Conservation (phyloP, 139 green algal species). For the Pedinophyceae sp. region DNA sequence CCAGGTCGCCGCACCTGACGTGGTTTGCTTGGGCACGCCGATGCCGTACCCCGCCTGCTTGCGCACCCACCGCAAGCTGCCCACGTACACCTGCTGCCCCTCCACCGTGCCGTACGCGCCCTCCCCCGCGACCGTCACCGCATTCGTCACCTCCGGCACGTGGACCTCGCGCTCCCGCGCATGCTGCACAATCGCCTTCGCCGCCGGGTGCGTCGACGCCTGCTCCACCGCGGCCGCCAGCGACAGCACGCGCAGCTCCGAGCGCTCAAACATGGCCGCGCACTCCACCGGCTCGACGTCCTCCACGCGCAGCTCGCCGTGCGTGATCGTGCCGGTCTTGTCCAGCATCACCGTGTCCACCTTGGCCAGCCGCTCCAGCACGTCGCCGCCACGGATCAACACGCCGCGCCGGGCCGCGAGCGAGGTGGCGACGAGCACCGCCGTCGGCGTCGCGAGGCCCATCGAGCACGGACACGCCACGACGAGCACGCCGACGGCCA, state of each 20-base stretch:
- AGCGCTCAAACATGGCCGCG: too few species aligned
- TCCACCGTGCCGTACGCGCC: neutral
- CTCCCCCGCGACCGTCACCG: slow-evolving; percentile 2
- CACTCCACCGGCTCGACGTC: too few species aligned
- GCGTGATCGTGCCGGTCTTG: slow-evolving; percentile 94
- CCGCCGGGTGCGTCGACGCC: slow-evolving; percentile 63
- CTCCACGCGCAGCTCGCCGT: slow-evolving; percentile 23
- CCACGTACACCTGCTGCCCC: neutral
- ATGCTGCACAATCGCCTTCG: slow-evolving; percentile 39
- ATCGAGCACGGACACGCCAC: slow-evolving; percentile 92
- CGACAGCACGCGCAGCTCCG: slow-evolving; percentile 27
- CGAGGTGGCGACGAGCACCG: slow-evolving; percentile 67
- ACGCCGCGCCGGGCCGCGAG: slow-evolving; percentile 57
- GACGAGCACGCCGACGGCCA: slow-evolving; percentile 86
- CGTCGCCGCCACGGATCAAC: slow-evolving; percentile 74
- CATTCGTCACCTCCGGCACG: neutral
- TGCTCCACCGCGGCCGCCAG: slow-evolving; percentile 61
- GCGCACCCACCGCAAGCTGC: slow-evolving; percentile 57
- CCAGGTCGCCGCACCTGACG: too few species aligned
- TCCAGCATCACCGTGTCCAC: slow-evolving; percentile 76
- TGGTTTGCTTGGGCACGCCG: too few species aligned
- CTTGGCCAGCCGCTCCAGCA: slow-evolving; percentile 56
- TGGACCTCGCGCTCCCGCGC: neutral
- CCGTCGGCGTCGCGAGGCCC: slow-evolving; percentile 88
- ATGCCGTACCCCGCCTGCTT: too few species aligned